Conservation (phyloP, 345 rosid genomes). For the Bruguiera sexangula region DNA sequence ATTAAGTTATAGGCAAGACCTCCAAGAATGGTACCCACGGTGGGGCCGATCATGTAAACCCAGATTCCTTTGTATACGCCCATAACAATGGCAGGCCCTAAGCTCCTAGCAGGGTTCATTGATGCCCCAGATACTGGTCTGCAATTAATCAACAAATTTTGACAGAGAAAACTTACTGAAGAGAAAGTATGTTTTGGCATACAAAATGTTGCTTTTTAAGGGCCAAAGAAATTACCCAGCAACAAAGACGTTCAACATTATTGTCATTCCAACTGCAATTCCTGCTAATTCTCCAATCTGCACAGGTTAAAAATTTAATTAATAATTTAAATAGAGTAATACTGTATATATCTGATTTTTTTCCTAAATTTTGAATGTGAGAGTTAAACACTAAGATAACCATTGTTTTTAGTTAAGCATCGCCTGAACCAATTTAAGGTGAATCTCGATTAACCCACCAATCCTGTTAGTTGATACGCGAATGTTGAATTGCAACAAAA, state of each 20-base stretch:
- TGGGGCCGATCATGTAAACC: conserved; percentile 35
- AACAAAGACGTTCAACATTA: conserved; percentile 21
- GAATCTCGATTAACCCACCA: no score
- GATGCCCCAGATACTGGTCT: conserved; percentile 45
- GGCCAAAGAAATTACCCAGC: conserved; percentile 13
- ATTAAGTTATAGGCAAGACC: conserved; percentile 33
- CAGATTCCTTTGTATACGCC: conserved; percentile 26
- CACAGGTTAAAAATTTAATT: no score
- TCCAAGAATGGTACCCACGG: conserved; percentile 26
- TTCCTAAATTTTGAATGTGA: no score
- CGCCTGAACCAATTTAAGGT: no score
- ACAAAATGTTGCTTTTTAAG: background rate
- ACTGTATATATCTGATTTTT: no score
- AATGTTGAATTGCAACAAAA: no score
- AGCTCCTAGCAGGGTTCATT: conserved; percentile 41
- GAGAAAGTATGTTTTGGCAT: background rate
- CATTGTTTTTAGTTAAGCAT: no score
- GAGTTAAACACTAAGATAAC: no score
- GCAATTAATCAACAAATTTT: background rate
- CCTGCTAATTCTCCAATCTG: conserved; percentile 27
- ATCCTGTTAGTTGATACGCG: no score
- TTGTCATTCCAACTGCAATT: conserved; percentile 28
- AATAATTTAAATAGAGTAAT: no score
- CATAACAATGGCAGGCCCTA: conserved; percentile 40
- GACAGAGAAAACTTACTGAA: background rate